Percentiles rank a stretch among this genome's conserved stretches.
Evolutionary conservation across 768 basidiomycete species (phyloP).

Genomic region (Suillus weaverae): DNA sequence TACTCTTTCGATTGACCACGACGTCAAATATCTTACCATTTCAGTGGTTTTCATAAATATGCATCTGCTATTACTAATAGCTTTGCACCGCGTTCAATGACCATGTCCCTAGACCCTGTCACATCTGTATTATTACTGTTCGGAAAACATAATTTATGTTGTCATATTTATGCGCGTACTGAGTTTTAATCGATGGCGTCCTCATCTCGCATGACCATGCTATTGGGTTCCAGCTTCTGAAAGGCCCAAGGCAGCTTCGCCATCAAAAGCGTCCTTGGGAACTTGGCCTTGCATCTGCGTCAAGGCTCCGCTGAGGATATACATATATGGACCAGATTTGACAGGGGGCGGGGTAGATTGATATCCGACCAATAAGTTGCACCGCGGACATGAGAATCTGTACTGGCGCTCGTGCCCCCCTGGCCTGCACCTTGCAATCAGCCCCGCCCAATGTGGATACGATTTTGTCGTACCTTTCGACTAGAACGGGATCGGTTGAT

Average conservation of each 20-base stretch:
- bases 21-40: background rate
- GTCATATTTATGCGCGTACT: background rate
- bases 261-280: conserved; percentile 80
- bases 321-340: conserved; percentile 77
- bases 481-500: conserved; percentile 63
- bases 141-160: background rate
- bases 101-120: background rate
- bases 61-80: background rate
- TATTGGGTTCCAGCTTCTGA: background rate
- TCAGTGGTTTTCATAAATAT: background rate
- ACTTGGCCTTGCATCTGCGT: conserved; percentile 89
- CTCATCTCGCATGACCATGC: too few species aligned
- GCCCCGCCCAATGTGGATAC: conserved; percentile 8
- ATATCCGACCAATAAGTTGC: conserved; percentile 57
- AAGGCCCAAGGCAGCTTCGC: conserved; percentile 30
- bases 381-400: conserved; percentile 57
- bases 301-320: conserved; percentile 77
- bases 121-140: conserved; percentile 7
- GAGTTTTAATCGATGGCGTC: too few species aligned
- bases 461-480: conserved; percentile 64
- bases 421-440: conserved; percentile 39
- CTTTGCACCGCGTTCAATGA: background rate
- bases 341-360: conserved; percentile 75
- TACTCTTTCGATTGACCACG: background rate
- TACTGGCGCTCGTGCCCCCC: conserved; percentile 77